Evolutionary conservation across 192 early-diverging fungal genomes (phyloP), one percentile per base, ranked within the genome.

Genomic region (Funneliformis geosporum): DNA sequence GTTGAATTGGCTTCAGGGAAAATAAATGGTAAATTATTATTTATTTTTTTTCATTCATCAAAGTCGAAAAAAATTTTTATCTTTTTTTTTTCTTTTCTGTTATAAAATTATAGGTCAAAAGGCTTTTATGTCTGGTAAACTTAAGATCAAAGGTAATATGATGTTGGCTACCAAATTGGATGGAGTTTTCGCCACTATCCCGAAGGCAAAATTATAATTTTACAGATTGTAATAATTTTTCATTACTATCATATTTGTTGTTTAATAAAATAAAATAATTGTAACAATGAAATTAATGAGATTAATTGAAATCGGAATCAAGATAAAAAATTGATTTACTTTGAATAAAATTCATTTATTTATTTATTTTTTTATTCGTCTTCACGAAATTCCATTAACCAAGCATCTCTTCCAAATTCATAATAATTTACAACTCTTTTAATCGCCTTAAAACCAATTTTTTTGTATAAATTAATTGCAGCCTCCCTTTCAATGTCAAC

Each of bases 61-160:
- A 65, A 69, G 10, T 39, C 1, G 5, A 18, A 44, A 23, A 23
- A 59, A 23, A 14, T 2, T 47, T 23, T 65, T 28, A 50, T 5
- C 33, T 64, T 42, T n/a, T n/a, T n/a, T n/a, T n/a, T n/a, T n/a
- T n/a, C n/a, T 66, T 50, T 21, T 72, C 60, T 71, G 18, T 27
- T 11, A 40, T 23, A n/a, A 33, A 18, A 68, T 50, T 11, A 28
- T 80, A 86, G 85, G 93, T 27, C 96, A 98, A 90, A 94, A 94
- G 84, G 91, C 94, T 44, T 98, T 95, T 84, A 95, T 96, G 94
- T 81, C 86, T 55, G 95, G 97, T 65, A 98, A 98, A 86, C 88
- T 95, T 81, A 98, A 97, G 86, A 83, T 90, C 60, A 92, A 92
- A 85, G 93, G 92, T 78, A 89, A 92, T 73, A 86, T 92, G 80